Percentiles rank a stretch among this genome's conserved stretches.
Evolutionary conservation across 306 rosid genomes (phyloP).

Genomic region (Malus sieversii): DNA sequence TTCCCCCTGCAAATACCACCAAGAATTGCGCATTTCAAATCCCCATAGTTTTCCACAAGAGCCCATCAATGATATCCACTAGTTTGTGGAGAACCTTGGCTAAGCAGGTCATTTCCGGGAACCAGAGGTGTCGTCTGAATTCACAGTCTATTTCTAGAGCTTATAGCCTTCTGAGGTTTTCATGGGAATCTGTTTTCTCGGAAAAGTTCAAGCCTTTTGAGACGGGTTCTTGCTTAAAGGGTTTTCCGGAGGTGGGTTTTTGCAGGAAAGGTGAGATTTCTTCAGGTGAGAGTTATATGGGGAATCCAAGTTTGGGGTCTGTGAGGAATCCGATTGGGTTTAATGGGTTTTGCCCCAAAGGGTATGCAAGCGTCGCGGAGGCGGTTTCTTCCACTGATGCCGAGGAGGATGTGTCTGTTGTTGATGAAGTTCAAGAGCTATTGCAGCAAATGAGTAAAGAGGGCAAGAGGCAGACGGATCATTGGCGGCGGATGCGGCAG

Average conservation of each 20-base stretch:
- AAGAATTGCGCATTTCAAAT: slow-evolving; percentile 9
- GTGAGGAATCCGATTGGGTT: slow-evolving; percentile 18
- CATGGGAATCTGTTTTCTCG: not conserved
- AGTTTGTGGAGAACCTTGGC: slow-evolving; percentile 61
- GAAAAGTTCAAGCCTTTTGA: slow-evolving; percentile 17
- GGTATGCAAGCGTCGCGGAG: slow-evolving; percentile 62
- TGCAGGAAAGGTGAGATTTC: slow-evolving; percentile 4
- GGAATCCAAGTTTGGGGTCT: slow-evolving; percentile 13
- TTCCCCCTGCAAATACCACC: slow-evolving; percentile 19
- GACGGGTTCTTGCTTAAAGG: slow-evolving; percentile 12
- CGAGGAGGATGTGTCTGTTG: slow-evolving; percentile 51
- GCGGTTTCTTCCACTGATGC: slow-evolving; percentile 51
- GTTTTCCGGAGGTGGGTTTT: slow-evolving; percentile 13
- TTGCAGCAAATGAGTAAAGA: slow-evolving; percentile 46
- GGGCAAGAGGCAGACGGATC: slow-evolving; percentile 26
- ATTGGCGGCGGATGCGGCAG: slow-evolving; percentile 19
- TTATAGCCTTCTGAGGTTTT: slow-evolving; percentile 19
- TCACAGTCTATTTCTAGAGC: slow-evolving; percentile 22
- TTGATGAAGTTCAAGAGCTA: slow-evolving; percentile 40
- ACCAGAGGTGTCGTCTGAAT: slow-evolving; percentile 12
- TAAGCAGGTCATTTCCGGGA: slow-evolving; percentile 32
- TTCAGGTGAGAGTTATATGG: not conserved
- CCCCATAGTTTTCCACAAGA: not conserved
- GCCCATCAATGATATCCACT: slow-evolving; percentile 39
- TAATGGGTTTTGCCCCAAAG: slow-evolving; percentile 29